Conservation (phyloP, 2,329 filamentous ascomycete species). For the Cladosporium sp. region DNA sequence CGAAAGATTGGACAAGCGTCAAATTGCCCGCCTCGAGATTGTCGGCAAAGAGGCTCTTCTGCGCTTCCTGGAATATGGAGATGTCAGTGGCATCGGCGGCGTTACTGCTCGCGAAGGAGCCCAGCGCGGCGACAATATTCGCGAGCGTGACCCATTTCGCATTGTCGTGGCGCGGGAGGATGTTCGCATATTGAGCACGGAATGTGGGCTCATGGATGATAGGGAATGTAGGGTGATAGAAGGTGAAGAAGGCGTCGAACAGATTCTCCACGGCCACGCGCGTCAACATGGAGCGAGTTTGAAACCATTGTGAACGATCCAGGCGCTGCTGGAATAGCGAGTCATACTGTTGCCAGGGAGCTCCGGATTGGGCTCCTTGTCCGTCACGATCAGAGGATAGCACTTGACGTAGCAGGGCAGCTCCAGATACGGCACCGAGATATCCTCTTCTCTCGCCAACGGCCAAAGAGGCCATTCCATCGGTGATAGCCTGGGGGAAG, state of each 20-base stretch:
- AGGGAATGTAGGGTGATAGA: constrained; percentile 18
- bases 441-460: constrained; percentile 16
- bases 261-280: constrained; percentile 18
- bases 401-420: constrained; percentile 16
- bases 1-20: constrained; percentile 24
- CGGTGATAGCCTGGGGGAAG: constrained; percentile 10
- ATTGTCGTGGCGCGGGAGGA: constrained; percentile 8
- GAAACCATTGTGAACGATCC: constrained; percentile 13
- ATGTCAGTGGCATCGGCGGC: constrained; percentile 16
- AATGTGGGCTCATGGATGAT: constrained; percentile 20
- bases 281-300: constrained; percentile 16
- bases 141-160: constrained; percentile 17
- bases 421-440: constrained; percentile 17
- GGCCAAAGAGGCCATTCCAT: constrained; percentile 16
- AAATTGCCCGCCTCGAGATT: constrained; percentile 19
- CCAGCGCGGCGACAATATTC: constrained; percentile 16
- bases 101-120: constrained; percentile 16
- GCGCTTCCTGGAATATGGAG: constrained; percentile 18
- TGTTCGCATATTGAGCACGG: constrained; percentile 10
- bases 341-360: constrained; percentile 11
- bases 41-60: constrained; percentile 16
- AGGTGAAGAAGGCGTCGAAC: constrained; percentile 19
- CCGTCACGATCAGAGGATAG: constrained; percentile 10
- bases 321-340: constrained; percentile 15
- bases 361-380: background rate